These are phyloP conservation scores for Lobosporangium transversale DNA, from an alignment of 192 early-diverging fungal genomes.

Conservation along the genomic window DNA sequence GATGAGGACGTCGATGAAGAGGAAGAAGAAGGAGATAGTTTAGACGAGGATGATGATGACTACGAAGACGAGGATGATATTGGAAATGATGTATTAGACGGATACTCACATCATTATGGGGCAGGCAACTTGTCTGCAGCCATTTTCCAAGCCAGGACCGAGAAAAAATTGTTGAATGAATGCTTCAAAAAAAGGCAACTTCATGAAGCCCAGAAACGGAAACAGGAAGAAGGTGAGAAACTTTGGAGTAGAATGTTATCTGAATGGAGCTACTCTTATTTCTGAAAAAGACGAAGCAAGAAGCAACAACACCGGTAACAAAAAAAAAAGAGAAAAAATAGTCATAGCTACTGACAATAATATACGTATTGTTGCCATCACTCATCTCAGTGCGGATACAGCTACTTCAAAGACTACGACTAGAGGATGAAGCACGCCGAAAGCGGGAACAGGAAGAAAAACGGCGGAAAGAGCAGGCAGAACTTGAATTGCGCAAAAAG, in stretches of 20 bases:
- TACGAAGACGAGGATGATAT: slow-evolving; percentile 15
- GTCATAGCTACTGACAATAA: no score
- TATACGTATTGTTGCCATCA: background rate
- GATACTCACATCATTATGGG: slow-evolving; percentile 21
- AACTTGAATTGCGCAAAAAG: slow-evolving; percentile 31
- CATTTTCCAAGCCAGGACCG: slow-evolving; percentile 10
- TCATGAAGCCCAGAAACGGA: slow-evolving; percentile 21
- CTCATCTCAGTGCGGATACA: slow-evolving; percentile 30
- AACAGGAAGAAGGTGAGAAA: slow-evolving; percentile 27
- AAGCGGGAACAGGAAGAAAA: slow-evolving; percentile 20
- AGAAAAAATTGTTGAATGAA: slow-evolving; percentile 7
- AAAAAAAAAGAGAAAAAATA: no score
- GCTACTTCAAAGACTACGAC: slow-evolving; percentile 18
- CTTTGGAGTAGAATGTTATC: no score
- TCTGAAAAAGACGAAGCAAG: no score
- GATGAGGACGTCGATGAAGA: slow-evolving; percentile 16
- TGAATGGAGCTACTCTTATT: no score
- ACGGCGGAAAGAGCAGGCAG: slow-evolving; percentile 19
- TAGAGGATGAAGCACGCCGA: slow-evolving; percentile 42
- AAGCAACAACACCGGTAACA: no score
- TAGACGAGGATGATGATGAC: slow-evolving; percentile 17
- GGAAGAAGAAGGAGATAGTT: slow-evolving; percentile 18
- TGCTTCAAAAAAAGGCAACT: slow-evolving; percentile 5
- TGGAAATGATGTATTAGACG: slow-evolving; percentile 17
- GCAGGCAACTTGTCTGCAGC: background rate